These are phyloP conservation scores for Trichosporon inkin DNA, from an alignment of 1,284 basidiomycete genomes.

Conservation along the genomic window DNA sequence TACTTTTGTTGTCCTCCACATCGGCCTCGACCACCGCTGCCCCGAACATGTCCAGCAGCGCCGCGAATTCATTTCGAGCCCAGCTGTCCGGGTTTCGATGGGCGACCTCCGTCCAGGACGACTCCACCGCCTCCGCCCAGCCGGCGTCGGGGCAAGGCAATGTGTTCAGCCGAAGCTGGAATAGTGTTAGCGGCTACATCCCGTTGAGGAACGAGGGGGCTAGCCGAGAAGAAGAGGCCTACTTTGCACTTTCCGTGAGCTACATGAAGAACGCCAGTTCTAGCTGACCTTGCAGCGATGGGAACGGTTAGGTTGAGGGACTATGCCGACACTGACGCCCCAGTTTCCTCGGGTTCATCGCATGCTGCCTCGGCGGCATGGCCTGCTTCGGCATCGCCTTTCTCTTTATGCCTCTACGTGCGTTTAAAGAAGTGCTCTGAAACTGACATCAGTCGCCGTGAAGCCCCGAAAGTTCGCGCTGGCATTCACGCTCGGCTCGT, in stretches of 20 bases:
- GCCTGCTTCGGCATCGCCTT: conserved; percentile 96
- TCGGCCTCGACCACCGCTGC: neutral
- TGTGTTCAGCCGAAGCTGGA: conserved; percentile 53
- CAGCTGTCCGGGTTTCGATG: conserved; percentile 66
- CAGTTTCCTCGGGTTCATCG: conserved; percentile 88
- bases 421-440: conserved; percentile 12
- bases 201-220: conserved; percentile 77
- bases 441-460: conserved; percentile 56
- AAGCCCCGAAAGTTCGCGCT: conserved; percentile 85
- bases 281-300: conserved; percentile 33
- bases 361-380: conserved; percentile 80
- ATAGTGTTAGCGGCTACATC: conserved; percentile 67
- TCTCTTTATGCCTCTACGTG: conserved; percentile 72
- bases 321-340: neutral
- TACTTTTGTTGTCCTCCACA: neutral
- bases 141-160: conserved; percentile 55
- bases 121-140: conserved; percentile 57
- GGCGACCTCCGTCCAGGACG: conserved; percentile 70
- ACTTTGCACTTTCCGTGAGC: conserved; percentile 80
- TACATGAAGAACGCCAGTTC: conserved; percentile 7
- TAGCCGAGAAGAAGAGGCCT: conserved; percentile 94
- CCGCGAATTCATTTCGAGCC: conserved; percentile 43
- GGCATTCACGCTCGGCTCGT: conserved; percentile 63
- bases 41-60: conserved; percentile 28
- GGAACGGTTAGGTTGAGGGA: conserved; percentile 33